Evolutionary conservation across 2,329 filamentous ascomycete species (phyloP), one percentile per base, ranked within the genome.

Genomic region (Exophiala aquamarina): DNA sequence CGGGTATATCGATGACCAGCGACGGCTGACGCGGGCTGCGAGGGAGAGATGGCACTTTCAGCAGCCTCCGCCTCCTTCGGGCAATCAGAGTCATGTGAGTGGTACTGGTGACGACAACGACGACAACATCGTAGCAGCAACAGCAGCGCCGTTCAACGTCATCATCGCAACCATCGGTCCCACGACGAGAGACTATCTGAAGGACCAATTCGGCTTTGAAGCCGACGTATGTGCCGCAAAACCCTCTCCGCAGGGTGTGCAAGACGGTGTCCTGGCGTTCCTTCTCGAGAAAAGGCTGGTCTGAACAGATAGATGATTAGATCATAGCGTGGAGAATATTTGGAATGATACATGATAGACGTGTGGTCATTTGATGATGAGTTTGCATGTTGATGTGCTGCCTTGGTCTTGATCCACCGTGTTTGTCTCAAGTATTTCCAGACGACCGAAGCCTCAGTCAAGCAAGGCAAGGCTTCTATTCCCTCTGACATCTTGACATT

Each of bases 81-180:
- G n/a, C n/a, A n/a, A n/a, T n/a, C n/a, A n/a, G n/a, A n/a, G n/a
- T n/a, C n/a, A n/a, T n/a, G n/a, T 34, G 3, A 20, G 23, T 9
- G 37, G 35, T 28, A 20, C 45, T 31, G 28, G 26, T 10, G 35
- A 39, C 19, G 46, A 31, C n/a, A n/a, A n/a, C n/a, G n/a, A n/a
- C n/a, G n/a, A n/a, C n/a, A n/a, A n/a, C n/a, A n/a, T n/a, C n/a
- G n/a, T n/a, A n/a, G n/a, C n/a, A n/a, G n/a, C n/a, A n/a, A n/a
- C n/a, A n/a, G n/a, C n/a, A 39, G 85, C 6, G 23, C 23, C 6
- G 23, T 26, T 26, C 6, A 6, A 6, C 11, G 23, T 83, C 1
- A 82, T 79, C 53, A 74, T 97, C 51, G 89, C 86, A 11, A 94
- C 91, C 0, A 98, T 98, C 66, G 93, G 93, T 1, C 92, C 93